phyloP scores from a whole-genome alignment of 169 alveolate species.

The Babesia bigemina region DNA sequence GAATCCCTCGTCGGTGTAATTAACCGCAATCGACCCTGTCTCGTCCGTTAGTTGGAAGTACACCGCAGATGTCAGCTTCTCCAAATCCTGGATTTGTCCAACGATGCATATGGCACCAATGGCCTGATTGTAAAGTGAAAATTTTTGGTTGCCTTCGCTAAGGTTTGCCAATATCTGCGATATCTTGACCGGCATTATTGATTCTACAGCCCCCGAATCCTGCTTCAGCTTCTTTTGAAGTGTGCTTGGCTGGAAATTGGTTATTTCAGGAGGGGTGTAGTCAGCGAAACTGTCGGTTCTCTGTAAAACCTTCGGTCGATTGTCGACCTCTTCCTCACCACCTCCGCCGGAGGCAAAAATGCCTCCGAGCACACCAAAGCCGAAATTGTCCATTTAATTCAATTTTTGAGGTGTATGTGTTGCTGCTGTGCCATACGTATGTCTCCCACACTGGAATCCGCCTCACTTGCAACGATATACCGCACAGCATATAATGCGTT shows the following conservation, averaged over 20 bases:
- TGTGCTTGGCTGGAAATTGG: slow-evolving; percentile 37
- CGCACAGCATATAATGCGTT: neutral
- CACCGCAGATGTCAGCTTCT: slow-evolving; percentile 41
- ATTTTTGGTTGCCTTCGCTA: slow-evolving; percentile 56
- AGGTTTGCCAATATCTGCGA: slow-evolving; percentile 45
- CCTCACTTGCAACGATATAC: neutral
- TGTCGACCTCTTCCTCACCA: slow-evolving; percentile 47
- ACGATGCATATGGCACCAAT: slow-evolving; percentile 56
- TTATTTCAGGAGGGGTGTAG: slow-evolving; percentile 68
- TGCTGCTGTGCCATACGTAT: neutral
- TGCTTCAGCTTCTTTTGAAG: slow-evolving; percentile 38
- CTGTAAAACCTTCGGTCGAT: slow-evolving; percentile 18
- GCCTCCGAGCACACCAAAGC: slow-evolving; percentile 67
- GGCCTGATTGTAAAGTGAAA: slow-evolving; percentile 43
- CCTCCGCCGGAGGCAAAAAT: slow-evolving; percentile 46
- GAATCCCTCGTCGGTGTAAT: slow-evolving; percentile 29
- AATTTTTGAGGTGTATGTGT: neutral
- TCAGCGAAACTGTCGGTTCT: slow-evolving; percentile 33
- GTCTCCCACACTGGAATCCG: neutral
- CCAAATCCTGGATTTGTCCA: slow-evolving; percentile 38
- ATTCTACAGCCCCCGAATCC: slow-evolving; percentile 23
- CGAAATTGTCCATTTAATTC: slow-evolving; percentile 58
- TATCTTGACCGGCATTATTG: slow-evolving; percentile 54
- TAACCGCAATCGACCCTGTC: slow-evolving; percentile 48
- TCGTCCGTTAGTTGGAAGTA: slow-evolving; percentile 54